phyloP scores from a whole-genome alignment of 352 stramenopile genomes.

The Phytopythium montanum region DNA sequence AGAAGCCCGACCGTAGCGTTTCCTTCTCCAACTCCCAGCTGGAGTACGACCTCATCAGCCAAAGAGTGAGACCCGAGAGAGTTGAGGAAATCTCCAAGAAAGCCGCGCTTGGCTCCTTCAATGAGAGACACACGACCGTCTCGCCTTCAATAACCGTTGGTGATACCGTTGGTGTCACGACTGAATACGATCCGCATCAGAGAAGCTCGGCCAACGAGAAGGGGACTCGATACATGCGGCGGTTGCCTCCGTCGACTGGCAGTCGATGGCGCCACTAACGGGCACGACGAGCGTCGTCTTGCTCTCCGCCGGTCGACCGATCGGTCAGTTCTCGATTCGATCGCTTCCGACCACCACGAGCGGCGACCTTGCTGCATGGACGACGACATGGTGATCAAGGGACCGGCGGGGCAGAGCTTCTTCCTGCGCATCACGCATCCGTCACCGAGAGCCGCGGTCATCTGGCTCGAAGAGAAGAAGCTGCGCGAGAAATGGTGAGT shows the following conservation, averaged over 20 bases:
- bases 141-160: background rate
- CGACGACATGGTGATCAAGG: slow-evolving; percentile 6
- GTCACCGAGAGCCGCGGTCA: slow-evolving; percentile 1
- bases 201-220: background rate
- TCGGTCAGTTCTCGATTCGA: background rate
- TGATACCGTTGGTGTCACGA: background rate
- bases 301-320: background rate
- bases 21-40: too few species aligned
- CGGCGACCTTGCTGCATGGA: background rate
- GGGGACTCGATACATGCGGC: background rate
- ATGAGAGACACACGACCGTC: background rate
- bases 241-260: background rate
- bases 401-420: slow-evolving; percentile 4
- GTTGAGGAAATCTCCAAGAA: background rate
- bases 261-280: background rate
- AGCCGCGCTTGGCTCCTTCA: background rate
- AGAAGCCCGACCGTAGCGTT: background rate
- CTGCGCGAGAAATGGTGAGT: slow-evolving; percentile 4
- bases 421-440: slow-evolving; percentile 6
- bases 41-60: too few species aligned
- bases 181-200: background rate
- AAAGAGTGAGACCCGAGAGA: background rate
- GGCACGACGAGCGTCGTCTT: background rate
- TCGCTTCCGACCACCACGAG: background rate
- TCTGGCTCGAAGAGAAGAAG: slow-evolving; percentile 7